Base-by-base conservation (phyloP, 345 rosid genomes). In the Brassica juncea region DNA sequence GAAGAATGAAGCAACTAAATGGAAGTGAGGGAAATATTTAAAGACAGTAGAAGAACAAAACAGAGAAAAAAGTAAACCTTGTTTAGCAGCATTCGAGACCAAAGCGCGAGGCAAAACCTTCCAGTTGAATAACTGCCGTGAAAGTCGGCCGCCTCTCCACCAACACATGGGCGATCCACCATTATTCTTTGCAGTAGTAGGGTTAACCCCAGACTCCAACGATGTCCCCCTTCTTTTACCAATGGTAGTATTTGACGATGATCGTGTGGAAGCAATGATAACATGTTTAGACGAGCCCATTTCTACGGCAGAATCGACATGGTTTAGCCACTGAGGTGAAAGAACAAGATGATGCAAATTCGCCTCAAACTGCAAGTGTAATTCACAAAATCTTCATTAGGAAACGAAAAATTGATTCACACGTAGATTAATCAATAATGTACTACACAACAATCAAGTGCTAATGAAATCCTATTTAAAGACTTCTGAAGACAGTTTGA, bases 111-210 rank as follows among this genome's bases (percentile, higher is more conserved):
- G 98, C 76, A 93, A 82, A 57, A 72, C 89, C 87, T 95, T 95
- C 97, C 98, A 95, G 77, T 72, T 90, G 86, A 90, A 93, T 81
- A 93, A 70, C 74, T 71, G 85, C 71, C 92, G 89, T 77, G 99
- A 92, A 70, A 92, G 69, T 79, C 81, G 80, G 66, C 99, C 99
- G 70, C 99, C 99, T 75, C 99, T 95, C 98, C 98, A 90, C 98
- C 98, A 95, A 78, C 84, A 85, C 83, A 91, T 85, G 73, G 86
- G 69, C 70, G 89, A 84, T 73, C 93, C 98, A 61, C 86, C 82
- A 54, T 88, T 80, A 81, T 87, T 77, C 83, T 82, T 88, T 42
- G 86, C 66, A 62, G 87, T 82, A 68, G 86, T 82, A 68, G 86
- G 88, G 69, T 85, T 88, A 32, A 79, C 78, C 73, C 86, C 91